Percentiles rank a stretch among this genome's conserved stretches.
These are phyloP conservation scores for Podospora comata DNA, from an alignment of 495 filamentous ascomycete species.

Conservation along the genomic window DNA sequence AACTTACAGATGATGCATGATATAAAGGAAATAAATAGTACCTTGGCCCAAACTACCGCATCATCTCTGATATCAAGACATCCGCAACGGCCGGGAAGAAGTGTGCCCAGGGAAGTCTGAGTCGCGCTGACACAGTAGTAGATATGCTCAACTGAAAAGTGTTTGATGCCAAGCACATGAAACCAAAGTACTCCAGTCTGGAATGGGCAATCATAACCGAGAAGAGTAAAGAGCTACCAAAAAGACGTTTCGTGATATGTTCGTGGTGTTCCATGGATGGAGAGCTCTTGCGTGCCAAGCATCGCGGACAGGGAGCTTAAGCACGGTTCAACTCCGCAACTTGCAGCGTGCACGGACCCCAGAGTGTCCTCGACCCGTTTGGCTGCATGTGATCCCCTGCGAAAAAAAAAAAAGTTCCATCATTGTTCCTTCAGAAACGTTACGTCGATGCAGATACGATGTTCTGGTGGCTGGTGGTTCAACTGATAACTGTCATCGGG, in stretches of 20 bases:
- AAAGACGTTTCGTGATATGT: background rate
- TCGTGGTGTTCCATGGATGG: slow-evolving; percentile 5
- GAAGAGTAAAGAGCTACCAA: background rate
- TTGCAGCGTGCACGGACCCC: background rate
- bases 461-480: background rate
- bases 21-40: background rate
- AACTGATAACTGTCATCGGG: background rate
- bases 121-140: background rate
- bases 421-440: background rate
- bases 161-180: background rate
- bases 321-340: background rate
- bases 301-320: background rate
- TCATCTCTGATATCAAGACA: background rate
- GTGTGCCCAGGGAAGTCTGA: background rate
- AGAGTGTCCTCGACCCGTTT: background rate
- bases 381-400: background rate
- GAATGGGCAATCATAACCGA: background rate
- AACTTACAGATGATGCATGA: background rate
- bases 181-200: background rate
- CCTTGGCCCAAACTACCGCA: background rate
- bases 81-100: background rate
- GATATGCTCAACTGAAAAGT: background rate
- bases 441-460: background rate
- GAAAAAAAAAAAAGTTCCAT: background rate
- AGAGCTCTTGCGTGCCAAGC: background rate